phyloP scores from a whole-genome alignment of 805 yeast genomes.

The Myxozyma kluyveri region DNA sequence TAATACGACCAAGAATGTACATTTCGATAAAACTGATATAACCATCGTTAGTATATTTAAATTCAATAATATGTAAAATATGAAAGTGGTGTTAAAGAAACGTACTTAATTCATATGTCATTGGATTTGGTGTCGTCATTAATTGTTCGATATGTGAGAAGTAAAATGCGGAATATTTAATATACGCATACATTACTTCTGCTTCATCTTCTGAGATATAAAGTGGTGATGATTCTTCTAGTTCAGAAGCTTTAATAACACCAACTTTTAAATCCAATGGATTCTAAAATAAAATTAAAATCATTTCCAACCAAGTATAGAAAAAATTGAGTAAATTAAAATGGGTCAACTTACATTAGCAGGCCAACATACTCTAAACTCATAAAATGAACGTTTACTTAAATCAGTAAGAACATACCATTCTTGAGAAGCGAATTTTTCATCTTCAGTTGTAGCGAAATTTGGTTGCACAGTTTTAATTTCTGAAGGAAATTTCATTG shows the following conservation, averaged over 20 bases:
- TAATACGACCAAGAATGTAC: constrained; percentile 25
- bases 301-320: too few species aligned
- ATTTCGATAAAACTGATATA: constrained; percentile 24
- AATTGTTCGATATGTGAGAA: constrained; percentile 16
- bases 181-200: constrained; percentile 22
- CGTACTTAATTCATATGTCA: constrained; percentile 25
- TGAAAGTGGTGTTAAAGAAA: neutral
- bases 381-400: constrained; percentile 25
- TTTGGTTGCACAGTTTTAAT: constrained; percentile 21
- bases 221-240: constrained; percentile 18
- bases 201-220: constrained; percentile 15
- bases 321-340: neutral
- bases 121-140: constrained; percentile 24
- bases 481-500: constrained; percentile 13
- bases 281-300: constrained; percentile 4
- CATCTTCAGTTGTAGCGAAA: constrained; percentile 11
- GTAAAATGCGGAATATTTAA: constrained; percentile 26
- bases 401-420: constrained; percentile 21
- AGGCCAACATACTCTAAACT: constrained; percentile 31
- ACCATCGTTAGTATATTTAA: neutral
- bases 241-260: constrained; percentile 20
- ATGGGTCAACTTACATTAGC: constrained; percentile 17
- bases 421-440: constrained; percentile 21
- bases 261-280: constrained; percentile 28
- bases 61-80: neutral